Percentiles rank a stretch among this genome's conserved stretches.
Evolutionary conservation across 2,329 filamentous ascomycete genomes (phyloP).

Genomic region (Plenodomus tracheiphilus): DNA sequence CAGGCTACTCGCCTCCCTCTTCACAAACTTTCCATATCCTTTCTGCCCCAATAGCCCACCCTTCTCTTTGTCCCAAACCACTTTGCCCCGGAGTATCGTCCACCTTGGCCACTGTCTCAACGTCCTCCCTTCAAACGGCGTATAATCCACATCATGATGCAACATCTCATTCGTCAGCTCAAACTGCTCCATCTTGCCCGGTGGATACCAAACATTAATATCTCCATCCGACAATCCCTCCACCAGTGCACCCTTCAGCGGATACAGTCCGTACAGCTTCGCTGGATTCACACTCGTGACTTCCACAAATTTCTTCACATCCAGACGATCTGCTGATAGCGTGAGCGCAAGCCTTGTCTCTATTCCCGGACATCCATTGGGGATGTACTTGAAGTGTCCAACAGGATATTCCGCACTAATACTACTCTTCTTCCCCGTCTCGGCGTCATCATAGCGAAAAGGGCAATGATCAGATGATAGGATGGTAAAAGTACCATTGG

Average conservation of each 20-base stretch:
- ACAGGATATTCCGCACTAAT: slow-evolving; percentile 51
- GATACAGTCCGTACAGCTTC: slow-evolving; percentile 62
- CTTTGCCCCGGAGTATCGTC: slow-evolving; percentile 60
- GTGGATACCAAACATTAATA: slow-evolving; percentile 55
- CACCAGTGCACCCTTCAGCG: slow-evolving; percentile 53
- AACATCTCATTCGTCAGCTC: slow-evolving; percentile 57
- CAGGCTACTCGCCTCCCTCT: slow-evolving; percentile 47
- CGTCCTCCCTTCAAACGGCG: slow-evolving; percentile 62
- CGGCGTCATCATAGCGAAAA: slow-evolving; percentile 52
- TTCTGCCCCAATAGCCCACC: slow-evolving; percentile 55
- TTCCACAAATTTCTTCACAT: slow-evolving; percentile 57
- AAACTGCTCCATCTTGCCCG: slow-evolving; percentile 49
- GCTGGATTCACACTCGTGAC: slow-evolving; percentile 60
- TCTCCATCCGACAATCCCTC: slow-evolving; percentile 60
- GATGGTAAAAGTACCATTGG: slow-evolving; percentile 58
- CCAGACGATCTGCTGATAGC: slow-evolving; percentile 46
- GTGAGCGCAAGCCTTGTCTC: slow-evolving; percentile 59
- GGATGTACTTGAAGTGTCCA: slow-evolving; percentile 59
- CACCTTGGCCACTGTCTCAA: slow-evolving; percentile 65
- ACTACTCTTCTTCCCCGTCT: slow-evolving; percentile 51
- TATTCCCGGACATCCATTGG: slow-evolving; percentile 62
- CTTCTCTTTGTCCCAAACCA: slow-evolving; percentile 62
- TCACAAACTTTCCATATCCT: slow-evolving; percentile 55
- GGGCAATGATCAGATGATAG: slow-evolving; percentile 55
- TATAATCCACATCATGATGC: slow-evolving; percentile 66